Percentiles rank a stretch among this genome's conserved stretches.
phyloP scores from a whole-genome alignment of 1,139 yeast genomes.

The Saccharomyces hybrid region DNA sequence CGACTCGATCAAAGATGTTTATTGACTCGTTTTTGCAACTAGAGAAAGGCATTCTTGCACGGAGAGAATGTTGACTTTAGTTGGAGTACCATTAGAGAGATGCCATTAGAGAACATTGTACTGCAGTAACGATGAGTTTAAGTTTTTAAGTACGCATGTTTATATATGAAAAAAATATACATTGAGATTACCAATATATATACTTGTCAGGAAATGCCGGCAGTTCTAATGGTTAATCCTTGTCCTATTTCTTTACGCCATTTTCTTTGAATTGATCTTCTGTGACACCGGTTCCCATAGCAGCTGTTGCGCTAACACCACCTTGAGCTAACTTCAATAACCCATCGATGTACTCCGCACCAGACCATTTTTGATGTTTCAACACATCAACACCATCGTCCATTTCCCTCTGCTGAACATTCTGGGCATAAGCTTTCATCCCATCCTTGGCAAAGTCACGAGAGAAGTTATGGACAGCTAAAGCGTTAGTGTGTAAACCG shows the following conservation, averaged over 20 bases:
- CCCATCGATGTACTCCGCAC: conserved; percentile 94
- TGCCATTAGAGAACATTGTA: not conserved
- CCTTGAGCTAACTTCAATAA: conserved; percentile 87
- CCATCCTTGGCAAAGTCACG: conserved; percentile 73
- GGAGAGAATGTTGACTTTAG: no score
- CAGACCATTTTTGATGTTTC: conserved; percentile 98
- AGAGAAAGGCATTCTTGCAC: not conserved
- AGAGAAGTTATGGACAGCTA: conserved; percentile 83
- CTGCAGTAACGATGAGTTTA: not conserved
- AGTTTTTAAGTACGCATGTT: not conserved
- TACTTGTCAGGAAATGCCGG: not conserved
- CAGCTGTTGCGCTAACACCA: conserved; percentile 93
- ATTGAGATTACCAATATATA: not conserved
- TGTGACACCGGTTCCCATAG: conserved; percentile 98
- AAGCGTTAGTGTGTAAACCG: conserved; percentile 92
- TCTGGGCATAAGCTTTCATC: conserved; percentile 91
- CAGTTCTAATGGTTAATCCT: not conserved
- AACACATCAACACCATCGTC: conserved; percentile 89
- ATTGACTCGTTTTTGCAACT: not conserved
- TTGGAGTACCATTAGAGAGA: no score
- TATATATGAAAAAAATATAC: not conserved
- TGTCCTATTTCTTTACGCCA: not conserved
- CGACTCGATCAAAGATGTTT: not conserved
- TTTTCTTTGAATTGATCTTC: conserved; percentile 77
- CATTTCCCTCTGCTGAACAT: conserved; percentile 83